Evolutionary conservation across 306 rosid species (phyloP), one percentile per base, ranked within the genome.

Genomic region (Casuarina glauca): DNA sequence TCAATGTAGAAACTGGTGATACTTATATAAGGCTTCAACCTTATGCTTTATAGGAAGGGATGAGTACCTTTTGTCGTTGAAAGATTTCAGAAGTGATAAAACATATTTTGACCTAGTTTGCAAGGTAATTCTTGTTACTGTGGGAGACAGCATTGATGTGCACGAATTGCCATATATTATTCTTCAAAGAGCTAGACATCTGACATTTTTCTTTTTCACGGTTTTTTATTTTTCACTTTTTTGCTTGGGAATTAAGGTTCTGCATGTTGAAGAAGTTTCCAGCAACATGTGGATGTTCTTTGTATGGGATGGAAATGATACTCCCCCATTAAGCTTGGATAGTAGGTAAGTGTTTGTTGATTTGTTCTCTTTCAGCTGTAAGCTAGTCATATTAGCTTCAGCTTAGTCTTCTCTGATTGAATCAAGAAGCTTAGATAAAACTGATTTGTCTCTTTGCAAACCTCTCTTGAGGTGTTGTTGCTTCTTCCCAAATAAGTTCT

Each of bases 261-360:
- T 55, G 32, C 62, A 55, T 55, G 35, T 55, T 6, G 62, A 55
- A n/a, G n/a, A 55, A 55, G 32, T 7, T 55, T 9, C 62, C 62
- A 55, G 6, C 35, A 55, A 55, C 19, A 6, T 8, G n/a, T 55
- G 62, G 62, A 55, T 55, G 62, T 12, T 55, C 8, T 64, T 39
- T 16, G 48, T 64, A 46, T 16, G 70, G 48, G 48, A 64, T 64
- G 48, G 70, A 6, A 64, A 39, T 64, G 70, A 64, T 64, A 39
- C 13, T 39, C 70, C 44, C 4, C 70, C 70, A 1, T 42, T 64
- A 64, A 16, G 32, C 46, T 64, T 16, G 26, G 48, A 64, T 39
- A 15, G 3, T 45, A 39, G 39, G 32, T 63, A 39, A 63, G 70
- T 64, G 16, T 64, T 38, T 9, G 16, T 64, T 64, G 15, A 36